Evolutionary conservation across 1,284 basidiomycete species (phyloP), one percentile per base, ranked within the genome.

Genomic region (Rhodotorula sp.): DNA sequence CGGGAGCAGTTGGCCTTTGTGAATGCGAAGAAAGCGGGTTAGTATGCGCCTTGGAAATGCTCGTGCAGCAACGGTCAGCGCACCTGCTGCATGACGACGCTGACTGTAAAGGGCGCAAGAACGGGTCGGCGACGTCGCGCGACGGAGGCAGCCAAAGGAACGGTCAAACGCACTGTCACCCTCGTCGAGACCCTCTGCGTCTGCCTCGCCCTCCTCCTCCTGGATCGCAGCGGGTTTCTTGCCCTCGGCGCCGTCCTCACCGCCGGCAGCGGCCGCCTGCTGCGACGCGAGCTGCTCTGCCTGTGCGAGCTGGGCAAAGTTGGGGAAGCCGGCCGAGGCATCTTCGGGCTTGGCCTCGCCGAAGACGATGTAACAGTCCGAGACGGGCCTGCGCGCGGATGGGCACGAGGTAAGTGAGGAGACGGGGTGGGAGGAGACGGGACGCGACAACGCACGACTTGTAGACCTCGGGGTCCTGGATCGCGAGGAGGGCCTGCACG

Each of bases 291-390:
- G 63, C 72, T 67, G 75, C 70, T 32, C 59, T 29, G 51, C 29
- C 54, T 57, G 62, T 2, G 61, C 62, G 24, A 55, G 36, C 66
- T 65, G 66, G 7, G 53, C 58, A 59, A 72, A 59, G 27, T 64
- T 57, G 39, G 65, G 52, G 53, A 64, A 63, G 8, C 57, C 63
- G 39, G 57, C 52, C 5, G 53, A 36, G 11, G 66, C 32, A 49
- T 71, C 70, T 56, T 74, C 71, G 44, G 64, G 89, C 87, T 94
- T 96, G 76, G 93, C 94, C 85, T 99, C 95, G 77, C 95, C 95
- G 78, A 98, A 99, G 75, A 99, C 93, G 80, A 99, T 93, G 86
- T 99, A 98, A 83, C 90, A 92, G 83, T 99, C 96, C 79, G 92
- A 94, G 83, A 91, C 92, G 62, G 91, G 88, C 62, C 62, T 67